phyloP scores from a whole-genome alignment of 2,329 filamentous ascomycete genomes.

The Arthrinium puccinioides region DNA sequence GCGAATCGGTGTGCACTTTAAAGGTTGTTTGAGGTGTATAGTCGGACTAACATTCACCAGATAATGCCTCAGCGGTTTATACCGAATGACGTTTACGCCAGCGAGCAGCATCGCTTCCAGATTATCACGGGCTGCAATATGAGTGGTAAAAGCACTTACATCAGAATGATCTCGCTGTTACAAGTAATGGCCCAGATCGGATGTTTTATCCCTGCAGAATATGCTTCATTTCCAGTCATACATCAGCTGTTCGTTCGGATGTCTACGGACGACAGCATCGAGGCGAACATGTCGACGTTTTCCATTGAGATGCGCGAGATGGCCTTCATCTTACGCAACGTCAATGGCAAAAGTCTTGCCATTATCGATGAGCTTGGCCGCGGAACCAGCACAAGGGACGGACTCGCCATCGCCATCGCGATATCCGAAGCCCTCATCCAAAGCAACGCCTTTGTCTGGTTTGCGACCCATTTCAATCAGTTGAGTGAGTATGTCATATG shows the following conservation, averaged over 20 bases:
- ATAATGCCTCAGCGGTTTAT: conserved; percentile 63
- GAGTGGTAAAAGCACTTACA: conserved; percentile 96
- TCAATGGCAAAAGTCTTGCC: conserved; percentile 67
- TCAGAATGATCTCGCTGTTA: conserved; percentile 75
- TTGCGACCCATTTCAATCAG: conserved; percentile 87
- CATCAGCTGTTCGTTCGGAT: conserved; percentile 82
- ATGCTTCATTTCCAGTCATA: conserved; percentile 73
- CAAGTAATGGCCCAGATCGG: conserved; percentile 93
- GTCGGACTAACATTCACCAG: conserved; percentile 20
- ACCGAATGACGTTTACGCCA: conserved; percentile 86
- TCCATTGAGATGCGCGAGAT: conserved; percentile 94
- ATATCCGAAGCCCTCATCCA: conserved; percentile 84
- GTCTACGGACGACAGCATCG: conserved; percentile 79
- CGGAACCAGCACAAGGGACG: conserved; percentile 83
- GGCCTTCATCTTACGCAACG: conserved; percentile 82
- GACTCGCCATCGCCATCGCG: conserved; percentile 80
- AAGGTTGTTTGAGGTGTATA: not conserved
- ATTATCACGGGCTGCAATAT: conserved; percentile 96
- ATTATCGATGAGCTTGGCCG: conserved; percentile 91
- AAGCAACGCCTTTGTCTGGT: conserved; percentile 76
- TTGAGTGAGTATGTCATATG: conserved; percentile 39
- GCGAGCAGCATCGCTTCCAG: conserved; percentile 74
- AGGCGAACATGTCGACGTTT: conserved; percentile 89
- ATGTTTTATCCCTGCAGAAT: conserved; percentile 80
- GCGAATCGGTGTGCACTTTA: conserved; percentile 49